Base-by-base conservation (phyloP, 2,329 filamentous ascomycete species). In the Aulographum hederae region DNA sequence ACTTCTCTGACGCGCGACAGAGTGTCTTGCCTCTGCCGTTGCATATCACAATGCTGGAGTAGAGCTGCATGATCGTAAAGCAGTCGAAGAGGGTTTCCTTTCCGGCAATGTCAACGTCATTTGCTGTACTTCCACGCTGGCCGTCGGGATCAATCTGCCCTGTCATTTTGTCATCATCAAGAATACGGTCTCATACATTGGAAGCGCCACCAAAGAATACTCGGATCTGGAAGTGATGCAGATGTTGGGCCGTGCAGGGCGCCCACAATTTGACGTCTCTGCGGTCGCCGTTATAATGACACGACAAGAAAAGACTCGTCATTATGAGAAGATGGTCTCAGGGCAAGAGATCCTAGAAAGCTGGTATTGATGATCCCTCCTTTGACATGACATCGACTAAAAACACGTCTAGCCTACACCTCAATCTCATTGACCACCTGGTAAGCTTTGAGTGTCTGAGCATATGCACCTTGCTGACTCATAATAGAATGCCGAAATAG, bases 151-250 rank as follows among this genome's bases (percentile, higher is more conserved):
- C 18, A 92, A 92, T 45, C 53, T 91, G 6, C 82, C 81, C 6
- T 84, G 80, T 37, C 77, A 89, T 46, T 68, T 85, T 3, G 80
- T 85, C 3, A 71, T 91, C 6, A 67, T 92, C 34, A 91, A 91
- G 48, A 78, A 79, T 15, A 91, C 81, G 0, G 64, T 73, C 3
- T 60, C 63, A 1, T 85, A 71, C 19, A 65, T 71, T 34, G 60
- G 53, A 19, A 53, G 63, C 5, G 61, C 53, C 5, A 43, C 68
- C 23, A 67, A 72, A 34, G 79, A 89, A 46, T 84, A 82, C 41
- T 73, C 78, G 0, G 80, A 89, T 46, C 59, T 91, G 4, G 81
- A 91, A 41, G 67, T 86, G 38, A 86, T 86, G 75, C 81, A 92
- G 43, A 91, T 92, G 81, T 66, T 91, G 30, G 81, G 81, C 5